Evolutionary conservation across 2,329 filamentous ascomycete species (phyloP).

Genomic region (Cladosporium halotolerans): DNA sequence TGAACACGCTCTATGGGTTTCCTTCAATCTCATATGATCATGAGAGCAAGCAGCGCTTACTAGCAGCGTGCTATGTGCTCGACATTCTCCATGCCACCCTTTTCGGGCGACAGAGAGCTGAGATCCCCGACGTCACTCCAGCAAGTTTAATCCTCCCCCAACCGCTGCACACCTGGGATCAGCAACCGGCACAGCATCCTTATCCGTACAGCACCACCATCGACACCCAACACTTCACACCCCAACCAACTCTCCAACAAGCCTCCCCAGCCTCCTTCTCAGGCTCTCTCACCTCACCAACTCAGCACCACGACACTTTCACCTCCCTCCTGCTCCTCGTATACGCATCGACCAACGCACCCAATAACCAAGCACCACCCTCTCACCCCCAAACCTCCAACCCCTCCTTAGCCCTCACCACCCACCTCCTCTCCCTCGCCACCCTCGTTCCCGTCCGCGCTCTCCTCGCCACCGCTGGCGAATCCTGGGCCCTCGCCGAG

Average conservation of each 20-base stretch:
- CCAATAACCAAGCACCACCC: neutral
- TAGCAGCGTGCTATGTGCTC: conserved; percentile 38
- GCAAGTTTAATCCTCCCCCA: conserved; percentile 35
- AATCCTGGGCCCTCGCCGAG: conserved; percentile 41
- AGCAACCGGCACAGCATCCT: neutral
- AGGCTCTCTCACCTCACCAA: no score
- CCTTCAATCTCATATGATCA: neutral
- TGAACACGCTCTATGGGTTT: neutral
- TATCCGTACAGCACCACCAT: no score
- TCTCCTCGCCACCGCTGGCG: conserved; percentile 38
- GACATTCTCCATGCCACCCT: conserved; percentile 34
- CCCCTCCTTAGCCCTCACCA: neutral
- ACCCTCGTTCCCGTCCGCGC: conserved; percentile 32
- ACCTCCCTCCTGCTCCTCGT: neutral
- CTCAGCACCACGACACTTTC: neutral
- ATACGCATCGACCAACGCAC: neutral
- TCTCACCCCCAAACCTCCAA: neutral
- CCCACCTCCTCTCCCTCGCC: neutral
- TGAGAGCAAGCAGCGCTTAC: conserved; percentile 19
- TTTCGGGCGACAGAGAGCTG: conserved; percentile 18
- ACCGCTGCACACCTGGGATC: conserved; percentile 33
- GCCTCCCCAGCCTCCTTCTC: no score
- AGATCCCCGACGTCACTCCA: conserved; percentile 13
- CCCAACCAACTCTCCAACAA: no score
- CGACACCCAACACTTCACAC: no score